Evolutionary conservation across 768 basidiomycete species (phyloP), one percentile per base, ranked within the genome.

Genomic region (Leccinellum luteum): DNA sequence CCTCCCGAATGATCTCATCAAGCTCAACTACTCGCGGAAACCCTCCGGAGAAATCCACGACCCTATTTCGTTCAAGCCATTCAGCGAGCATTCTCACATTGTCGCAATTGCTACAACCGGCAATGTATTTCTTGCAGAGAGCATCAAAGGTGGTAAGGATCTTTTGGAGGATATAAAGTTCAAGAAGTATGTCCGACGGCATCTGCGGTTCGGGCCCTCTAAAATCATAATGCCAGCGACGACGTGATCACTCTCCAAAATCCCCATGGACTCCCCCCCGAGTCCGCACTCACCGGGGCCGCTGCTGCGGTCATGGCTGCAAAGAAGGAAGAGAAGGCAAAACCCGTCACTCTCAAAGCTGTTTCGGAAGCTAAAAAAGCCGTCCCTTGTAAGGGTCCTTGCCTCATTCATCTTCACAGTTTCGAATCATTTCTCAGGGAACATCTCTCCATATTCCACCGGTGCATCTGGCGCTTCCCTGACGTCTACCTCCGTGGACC

Each of bases 1-100:
- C n/a, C 69, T 74, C 3, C 88, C 90, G 0, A 78, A 84, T 7
- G 87, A 90, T 58, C 81, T 94, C 54, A 88, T 93, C 48, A 81
- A 82, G n/a, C 79, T 93, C 30, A 81, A 90, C 67, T 94, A 93
- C 66, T 84, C 87, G 1, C 81, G 92, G 60, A 95, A 95, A 71
- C 77, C 90, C 3, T 85, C 92, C 25, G 90, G 90, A 38, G 90
- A 94, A 72, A 84, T 92, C 13, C 89, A 97, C 70, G 97, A 99
- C 71, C 97, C 97, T 1, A 94, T 99, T 45, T 93, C 94, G 3
- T 99, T 96, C 83, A 98, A 98, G 71, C 89, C 92, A 2, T 97
- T 99, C 80, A 94, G 82, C 68, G 89, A 96, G 60, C 96, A 98
- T 70, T 95, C 96, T 1, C 91, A 98, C 68, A 91, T 99, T 55